These are phyloP conservation scores for Glycyrrhiza uralensis DNA, from an alignment of 306 rosid species.

Conservation along the genomic window DNA sequence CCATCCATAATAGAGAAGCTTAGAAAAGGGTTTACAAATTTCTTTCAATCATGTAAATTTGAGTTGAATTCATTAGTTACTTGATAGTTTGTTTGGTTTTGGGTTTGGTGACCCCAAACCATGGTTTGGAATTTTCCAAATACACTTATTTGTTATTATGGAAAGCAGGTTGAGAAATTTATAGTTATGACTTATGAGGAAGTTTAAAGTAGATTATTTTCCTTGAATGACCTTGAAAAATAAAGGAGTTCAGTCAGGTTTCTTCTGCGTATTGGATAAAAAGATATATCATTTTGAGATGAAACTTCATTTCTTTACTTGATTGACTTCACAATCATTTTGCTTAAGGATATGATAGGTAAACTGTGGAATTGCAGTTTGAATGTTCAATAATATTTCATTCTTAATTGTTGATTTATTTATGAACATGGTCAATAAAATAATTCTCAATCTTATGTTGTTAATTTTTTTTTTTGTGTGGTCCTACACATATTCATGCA, in stretches of 20 bases:
- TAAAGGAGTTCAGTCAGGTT: not conserved
- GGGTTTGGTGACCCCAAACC: too few relatives aligned
- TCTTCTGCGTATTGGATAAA: slow-evolving; percentile 8
- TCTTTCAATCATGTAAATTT: not conserved
- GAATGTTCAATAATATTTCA: not conserved
- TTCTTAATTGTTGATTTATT: slow-evolving; percentile 14
- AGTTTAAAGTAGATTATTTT: not conserved
- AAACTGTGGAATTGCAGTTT: not conserved
- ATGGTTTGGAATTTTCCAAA: too few relatives aligned
- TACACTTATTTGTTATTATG: not conserved
- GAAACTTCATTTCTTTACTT: not conserved
- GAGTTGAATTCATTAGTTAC: not conserved
- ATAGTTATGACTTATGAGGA: not conserved
- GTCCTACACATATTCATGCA: not conserved
- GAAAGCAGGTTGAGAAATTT: not conserved
- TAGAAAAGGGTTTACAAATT: not conserved
- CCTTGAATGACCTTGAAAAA: not conserved
- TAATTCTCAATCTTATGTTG: not conserved
- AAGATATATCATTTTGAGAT: not conserved
- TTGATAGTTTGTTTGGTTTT: too few relatives aligned
- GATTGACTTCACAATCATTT: not conserved
- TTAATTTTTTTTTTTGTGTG: not conserved
- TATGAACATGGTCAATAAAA: not conserved
- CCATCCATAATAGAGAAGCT: not conserved
- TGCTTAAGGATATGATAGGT: not conserved